Evolutionary conservation across 2,329 filamentous ascomycete genomes (phyloP).

Genomic region (Paecilomyces fulvus): DNA sequence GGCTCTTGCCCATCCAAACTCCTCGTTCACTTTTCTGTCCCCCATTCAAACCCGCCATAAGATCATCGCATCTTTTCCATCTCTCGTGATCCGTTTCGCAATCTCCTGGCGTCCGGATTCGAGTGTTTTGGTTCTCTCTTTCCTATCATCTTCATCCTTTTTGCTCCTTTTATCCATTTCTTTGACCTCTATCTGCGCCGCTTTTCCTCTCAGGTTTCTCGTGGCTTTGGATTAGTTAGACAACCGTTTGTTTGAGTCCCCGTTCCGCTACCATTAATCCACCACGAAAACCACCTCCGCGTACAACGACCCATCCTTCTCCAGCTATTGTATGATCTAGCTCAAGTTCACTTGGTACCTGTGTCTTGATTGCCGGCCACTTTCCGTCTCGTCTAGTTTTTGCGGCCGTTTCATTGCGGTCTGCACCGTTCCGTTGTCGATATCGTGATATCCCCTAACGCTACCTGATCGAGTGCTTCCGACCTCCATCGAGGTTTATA

Average conservation of each 20-base stretch:
- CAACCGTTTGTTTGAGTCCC: background rate
- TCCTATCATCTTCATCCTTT: slow-evolving; percentile 6
- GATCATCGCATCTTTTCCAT: slow-evolving; percentile 15
- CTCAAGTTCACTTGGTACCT: background rate
- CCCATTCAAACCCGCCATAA: background rate
- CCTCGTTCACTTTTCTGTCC: slow-evolving; percentile 12
- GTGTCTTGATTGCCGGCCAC: background rate
- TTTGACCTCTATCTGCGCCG: slow-evolving; percentile 3
- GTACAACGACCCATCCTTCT: background rate
- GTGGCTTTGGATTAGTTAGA: slow-evolving; percentile 4
- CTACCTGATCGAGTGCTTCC: background rate
- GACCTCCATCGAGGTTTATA: background rate
- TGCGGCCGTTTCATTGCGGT: background rate
- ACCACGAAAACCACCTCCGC: slow-evolving; percentile 4
- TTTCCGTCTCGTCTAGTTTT: slow-evolving; percentile 5
- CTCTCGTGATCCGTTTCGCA: slow-evolving; percentile 12
- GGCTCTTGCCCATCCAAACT: slow-evolving; percentile 21
- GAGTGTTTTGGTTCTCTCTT: slow-evolving; percentile 7
- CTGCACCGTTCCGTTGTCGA: background rate
- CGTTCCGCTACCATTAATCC: slow-evolving; percentile 3
- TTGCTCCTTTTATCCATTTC: slow-evolving; percentile 1
- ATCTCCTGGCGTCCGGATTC: slow-evolving; percentile 4
- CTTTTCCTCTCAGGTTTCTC: slow-evolving; percentile 4
- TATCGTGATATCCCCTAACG: background rate
- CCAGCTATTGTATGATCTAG: slow-evolving; percentile 8